Conservation (phyloP, 1,284 basidiomycete species). For the Ganoderma sinense region DNA sequence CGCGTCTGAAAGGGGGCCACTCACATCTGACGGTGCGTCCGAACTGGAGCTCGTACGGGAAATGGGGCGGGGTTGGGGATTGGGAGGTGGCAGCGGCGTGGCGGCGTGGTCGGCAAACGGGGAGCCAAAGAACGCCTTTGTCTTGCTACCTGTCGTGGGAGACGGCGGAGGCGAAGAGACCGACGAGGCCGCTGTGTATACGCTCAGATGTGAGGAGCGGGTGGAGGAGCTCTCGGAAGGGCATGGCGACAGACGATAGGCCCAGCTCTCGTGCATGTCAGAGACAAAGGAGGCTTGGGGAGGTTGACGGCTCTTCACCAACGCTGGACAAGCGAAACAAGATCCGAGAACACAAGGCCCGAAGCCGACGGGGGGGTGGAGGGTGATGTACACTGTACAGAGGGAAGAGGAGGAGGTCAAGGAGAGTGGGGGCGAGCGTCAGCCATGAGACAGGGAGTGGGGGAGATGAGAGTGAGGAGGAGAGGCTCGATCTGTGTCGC, state of each 20-base stretch:
- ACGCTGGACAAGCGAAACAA: background rate
- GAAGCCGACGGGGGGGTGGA: background rate
- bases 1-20: constrained; percentile 16
- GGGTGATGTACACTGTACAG: background rate
- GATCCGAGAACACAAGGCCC: background rate
- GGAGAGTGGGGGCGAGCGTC: constrained; percentile 14
- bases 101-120: constrained; percentile 36
- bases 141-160: constrained; percentile 38
- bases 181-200: constrained; percentile 38
- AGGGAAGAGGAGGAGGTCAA: background rate
- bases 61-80: constrained; percentile 33
- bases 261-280: constrained; percentile 40
- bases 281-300: background rate
- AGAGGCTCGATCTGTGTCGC: background rate
- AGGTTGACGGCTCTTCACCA: background rate
- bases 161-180: constrained; percentile 36
- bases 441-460: constrained; percentile 9
- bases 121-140: constrained; percentile 42
- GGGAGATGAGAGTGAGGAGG: background rate
- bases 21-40: constrained; percentile 22
- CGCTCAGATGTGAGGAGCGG: constrained; percentile 39
- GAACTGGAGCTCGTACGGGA: constrained; percentile 33
- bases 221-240: constrained; percentile 36
- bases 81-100: constrained; percentile 37
- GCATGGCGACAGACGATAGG: constrained; percentile 35